Percentiles rank a stretch among this genome's conserved stretches.
phyloP scores from a whole-genome alignment of 228 moss, liverwort and hornwort species.

The Sphagnum fallax region DNA sequence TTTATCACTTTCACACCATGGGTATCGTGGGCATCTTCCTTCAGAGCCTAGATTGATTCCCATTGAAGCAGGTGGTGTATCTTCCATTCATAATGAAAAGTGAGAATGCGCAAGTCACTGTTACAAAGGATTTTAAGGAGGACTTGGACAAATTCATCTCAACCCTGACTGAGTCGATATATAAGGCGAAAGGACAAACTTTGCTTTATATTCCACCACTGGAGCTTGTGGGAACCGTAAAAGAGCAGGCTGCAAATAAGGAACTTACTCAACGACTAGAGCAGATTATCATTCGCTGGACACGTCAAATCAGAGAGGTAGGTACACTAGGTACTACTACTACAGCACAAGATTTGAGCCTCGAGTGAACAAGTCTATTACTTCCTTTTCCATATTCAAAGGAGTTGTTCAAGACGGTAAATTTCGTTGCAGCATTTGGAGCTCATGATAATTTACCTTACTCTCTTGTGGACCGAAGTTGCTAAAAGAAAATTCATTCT shows the following conservation, averaged over 20 bases:
- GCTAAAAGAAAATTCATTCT: too few species aligned
- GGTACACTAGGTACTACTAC: too few species aligned
- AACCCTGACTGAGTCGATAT: constrained; percentile 63
- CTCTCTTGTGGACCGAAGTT: too few species aligned
- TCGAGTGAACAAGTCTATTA: neutral
- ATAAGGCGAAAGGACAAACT: constrained; percentile 67
- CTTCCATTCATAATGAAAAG: constrained; percentile 57
- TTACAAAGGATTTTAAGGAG: constrained; percentile 75
- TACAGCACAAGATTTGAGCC: neutral
- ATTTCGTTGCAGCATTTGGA: too few species aligned
- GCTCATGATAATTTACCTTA: too few species aligned
- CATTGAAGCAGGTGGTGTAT: constrained; percentile 39
- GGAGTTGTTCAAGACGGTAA: neutral
- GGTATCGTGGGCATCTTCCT: too few species aligned
- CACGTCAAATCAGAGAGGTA: constrained; percentile 72
- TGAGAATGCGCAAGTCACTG: constrained; percentile 43
- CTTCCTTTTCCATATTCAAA: neutral
- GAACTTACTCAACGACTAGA: constrained; percentile 62
- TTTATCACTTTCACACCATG: too few species aligned
- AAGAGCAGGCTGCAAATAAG: constrained; percentile 51
- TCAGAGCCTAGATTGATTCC: too few species aligned
- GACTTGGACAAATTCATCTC: constrained; percentile 65
- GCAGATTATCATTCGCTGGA: constrained; percentile 61
- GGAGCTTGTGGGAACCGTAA: constrained; percentile 33
- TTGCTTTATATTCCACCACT: constrained; percentile 65